Conservation (phyloP, 208 protist species). For the Crithidia sp. region DNA sequence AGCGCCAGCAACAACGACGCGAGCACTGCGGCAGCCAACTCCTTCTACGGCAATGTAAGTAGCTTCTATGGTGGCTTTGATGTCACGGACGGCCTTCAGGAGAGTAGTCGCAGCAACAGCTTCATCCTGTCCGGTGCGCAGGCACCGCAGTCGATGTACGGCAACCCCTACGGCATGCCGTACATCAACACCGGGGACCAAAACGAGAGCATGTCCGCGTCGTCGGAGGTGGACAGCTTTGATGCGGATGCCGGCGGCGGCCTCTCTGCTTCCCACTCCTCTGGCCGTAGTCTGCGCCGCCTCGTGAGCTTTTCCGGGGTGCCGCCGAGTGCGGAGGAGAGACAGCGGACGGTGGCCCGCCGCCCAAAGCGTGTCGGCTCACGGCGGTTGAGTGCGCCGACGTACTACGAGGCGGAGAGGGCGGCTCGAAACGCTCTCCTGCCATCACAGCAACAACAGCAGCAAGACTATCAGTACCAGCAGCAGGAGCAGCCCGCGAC, state of each 20-base stretch:
- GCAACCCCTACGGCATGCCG: neutral
- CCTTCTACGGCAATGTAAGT: constrained; percentile 12
- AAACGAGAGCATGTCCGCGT: neutral
- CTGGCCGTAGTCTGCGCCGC: neutral
- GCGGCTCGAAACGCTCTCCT: neutral
- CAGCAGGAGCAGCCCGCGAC: neutral
- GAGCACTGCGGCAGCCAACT: neutral
- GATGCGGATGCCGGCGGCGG: neutral
- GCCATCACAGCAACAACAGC: neutral
- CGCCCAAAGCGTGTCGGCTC: constrained; percentile 9
- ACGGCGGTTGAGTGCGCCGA: neutral
- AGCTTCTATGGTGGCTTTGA: constrained; percentile 16
- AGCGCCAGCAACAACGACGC: neutral
- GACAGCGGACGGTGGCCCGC: constrained; percentile 1
- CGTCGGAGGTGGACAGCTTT: too few relatives aligned
- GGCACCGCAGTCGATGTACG: neutral
- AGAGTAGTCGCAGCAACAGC: neutral
- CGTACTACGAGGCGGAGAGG: neutral
- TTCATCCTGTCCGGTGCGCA: neutral
- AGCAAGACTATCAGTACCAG: neutral
- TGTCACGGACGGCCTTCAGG: neutral
- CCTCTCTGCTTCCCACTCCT: neutral
- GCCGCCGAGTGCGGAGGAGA: neutral
- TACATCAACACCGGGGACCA: neutral
- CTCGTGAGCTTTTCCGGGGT: constrained; percentile 10